phyloP scores from a whole-genome alignment of 257 asterid species.

The Sherardia arvensis region DNA sequence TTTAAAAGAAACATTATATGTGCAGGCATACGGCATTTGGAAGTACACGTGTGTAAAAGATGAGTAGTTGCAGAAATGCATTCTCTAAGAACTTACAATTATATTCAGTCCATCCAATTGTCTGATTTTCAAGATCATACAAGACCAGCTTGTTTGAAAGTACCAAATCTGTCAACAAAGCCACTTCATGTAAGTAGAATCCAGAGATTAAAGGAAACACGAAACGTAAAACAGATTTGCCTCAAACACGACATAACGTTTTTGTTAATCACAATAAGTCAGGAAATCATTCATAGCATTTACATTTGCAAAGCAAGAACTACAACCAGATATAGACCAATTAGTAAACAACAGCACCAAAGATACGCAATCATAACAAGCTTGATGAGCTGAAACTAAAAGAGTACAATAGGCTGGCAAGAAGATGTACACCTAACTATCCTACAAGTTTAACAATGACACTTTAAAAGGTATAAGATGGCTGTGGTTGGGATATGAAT shows the following conservation, averaged over 20 bases:
- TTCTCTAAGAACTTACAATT: conserved; percentile 58
- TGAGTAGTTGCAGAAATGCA: neutral
- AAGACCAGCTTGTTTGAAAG: conserved; percentile 87
- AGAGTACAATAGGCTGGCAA: neutral
- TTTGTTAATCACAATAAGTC: neutral
- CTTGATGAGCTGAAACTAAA: neutral
- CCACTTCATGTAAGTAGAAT: neutral
- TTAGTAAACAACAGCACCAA: neutral
- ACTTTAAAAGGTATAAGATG: neutral
- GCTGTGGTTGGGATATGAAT: neutral
- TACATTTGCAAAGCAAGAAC: neutral
- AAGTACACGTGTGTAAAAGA: neutral
- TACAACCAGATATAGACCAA: neutral
- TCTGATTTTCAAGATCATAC: conserved; percentile 87
- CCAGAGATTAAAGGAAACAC: neutral
- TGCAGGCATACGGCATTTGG: neutral
- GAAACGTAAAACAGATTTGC: neutral
- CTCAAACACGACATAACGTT: neutral
- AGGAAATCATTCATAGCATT: neutral
- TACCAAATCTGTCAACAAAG: conserved; percentile 71
- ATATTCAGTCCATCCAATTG: conserved; percentile 97
- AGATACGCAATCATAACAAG: neutral
- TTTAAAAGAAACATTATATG: neutral
- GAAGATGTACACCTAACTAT: neutral
- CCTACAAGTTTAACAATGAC: neutral